These are phyloP conservation scores for Pleurotus sapidus DNA, from an alignment of 768 basidiomycete species.

Conservation along the genomic window DNA sequence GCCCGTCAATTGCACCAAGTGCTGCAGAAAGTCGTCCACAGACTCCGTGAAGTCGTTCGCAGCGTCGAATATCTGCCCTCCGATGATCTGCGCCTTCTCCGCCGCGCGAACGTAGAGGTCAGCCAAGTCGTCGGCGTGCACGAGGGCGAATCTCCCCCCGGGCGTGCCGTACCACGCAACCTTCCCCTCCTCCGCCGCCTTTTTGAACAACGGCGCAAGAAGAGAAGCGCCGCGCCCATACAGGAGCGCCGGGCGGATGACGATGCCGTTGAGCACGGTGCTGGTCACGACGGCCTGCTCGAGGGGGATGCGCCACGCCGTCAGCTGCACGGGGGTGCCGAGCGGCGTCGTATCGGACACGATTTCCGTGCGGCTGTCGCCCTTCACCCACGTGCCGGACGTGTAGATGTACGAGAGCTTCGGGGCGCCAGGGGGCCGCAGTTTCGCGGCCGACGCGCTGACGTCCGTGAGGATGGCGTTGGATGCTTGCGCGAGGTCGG, in stretches of 20 bases:
- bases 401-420: constrained; percentile 44
- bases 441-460: constrained; percentile 16
- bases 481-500: constrained; percentile 12
- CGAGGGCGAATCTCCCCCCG: constrained; percentile 23
- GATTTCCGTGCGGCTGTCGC: constrained; percentile 28
- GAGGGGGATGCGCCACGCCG: constrained; percentile 28
- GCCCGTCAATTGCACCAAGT: constrained; percentile 21
- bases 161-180: constrained; percentile 32
- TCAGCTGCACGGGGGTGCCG: constrained; percentile 18
- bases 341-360: constrained; percentile 32
- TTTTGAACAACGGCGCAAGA: constrained; percentile 26
- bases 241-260: constrained; percentile 39
- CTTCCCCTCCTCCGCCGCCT: constrained; percentile 23
- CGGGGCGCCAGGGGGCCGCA: constrained; percentile 26
- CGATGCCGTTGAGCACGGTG: constrained; percentile 35
- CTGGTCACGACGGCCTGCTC: constrained; percentile 28
- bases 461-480: constrained; percentile 19
- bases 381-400: constrained; percentile 43
- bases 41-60: constrained; percentile 37
- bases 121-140: constrained; percentile 45
- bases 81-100: constrained; percentile 32
- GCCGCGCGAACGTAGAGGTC: constrained; percentile 37
- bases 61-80: constrained; percentile 38
- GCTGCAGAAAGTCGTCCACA: constrained; percentile 24
- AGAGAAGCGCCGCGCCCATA: constrained; percentile 40